These are phyloP conservation scores for Colletotrichum lini DNA, from an alignment of 2,329 filamentous ascomycete genomes.

Conservation along the genomic window DNA sequence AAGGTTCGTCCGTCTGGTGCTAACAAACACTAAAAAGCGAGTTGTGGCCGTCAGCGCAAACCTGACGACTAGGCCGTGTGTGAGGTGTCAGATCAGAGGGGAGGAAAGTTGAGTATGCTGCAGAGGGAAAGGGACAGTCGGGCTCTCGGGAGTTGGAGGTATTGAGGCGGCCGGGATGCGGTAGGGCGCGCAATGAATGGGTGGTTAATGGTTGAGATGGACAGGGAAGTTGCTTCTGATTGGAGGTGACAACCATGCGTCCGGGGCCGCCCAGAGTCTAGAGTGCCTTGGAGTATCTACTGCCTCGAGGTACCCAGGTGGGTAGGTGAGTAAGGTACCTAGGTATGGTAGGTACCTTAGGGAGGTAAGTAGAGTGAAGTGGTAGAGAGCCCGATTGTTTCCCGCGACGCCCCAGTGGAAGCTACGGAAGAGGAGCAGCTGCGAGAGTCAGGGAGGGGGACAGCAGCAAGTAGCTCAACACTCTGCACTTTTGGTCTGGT, in stretches of 20 bases:
- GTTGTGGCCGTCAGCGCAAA: constrained; percentile 40
- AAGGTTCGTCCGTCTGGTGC: constrained; percentile 36
- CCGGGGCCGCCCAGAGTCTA: not conserved
- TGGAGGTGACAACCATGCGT: constrained; percentile 29
- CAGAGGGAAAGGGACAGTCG: constrained; percentile 24
- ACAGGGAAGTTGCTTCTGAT: constrained; percentile 36
- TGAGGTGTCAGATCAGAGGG: not conserved
- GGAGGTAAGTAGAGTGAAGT: too few relatives aligned
- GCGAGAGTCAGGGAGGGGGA: constrained; percentile 10
- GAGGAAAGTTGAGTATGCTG: not conserved
- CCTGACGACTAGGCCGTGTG: constrained; percentile 23
- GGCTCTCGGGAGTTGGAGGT: constrained; percentile 33
- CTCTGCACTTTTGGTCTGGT: constrained; percentile 35
- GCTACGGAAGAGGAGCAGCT: constrained; percentile 19
- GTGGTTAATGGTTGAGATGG: constrained; percentile 31
- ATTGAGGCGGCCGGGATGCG: constrained; percentile 30
- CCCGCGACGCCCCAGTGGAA: constrained; percentile 25
- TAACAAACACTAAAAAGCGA: constrained; percentile 35
- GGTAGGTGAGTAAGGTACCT: too few relatives aligned
- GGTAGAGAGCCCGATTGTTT: constrained; percentile 19
- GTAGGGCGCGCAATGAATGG: constrained; percentile 9
- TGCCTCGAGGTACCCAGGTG: too few relatives aligned
- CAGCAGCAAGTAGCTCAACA: constrained; percentile 32
- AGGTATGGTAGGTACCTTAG: too few relatives aligned
- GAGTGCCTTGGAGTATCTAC: not conserved